phyloP scores from a whole-genome alignment of 805 yeast genomes.

The Cyberlindnera maritima region DNA sequence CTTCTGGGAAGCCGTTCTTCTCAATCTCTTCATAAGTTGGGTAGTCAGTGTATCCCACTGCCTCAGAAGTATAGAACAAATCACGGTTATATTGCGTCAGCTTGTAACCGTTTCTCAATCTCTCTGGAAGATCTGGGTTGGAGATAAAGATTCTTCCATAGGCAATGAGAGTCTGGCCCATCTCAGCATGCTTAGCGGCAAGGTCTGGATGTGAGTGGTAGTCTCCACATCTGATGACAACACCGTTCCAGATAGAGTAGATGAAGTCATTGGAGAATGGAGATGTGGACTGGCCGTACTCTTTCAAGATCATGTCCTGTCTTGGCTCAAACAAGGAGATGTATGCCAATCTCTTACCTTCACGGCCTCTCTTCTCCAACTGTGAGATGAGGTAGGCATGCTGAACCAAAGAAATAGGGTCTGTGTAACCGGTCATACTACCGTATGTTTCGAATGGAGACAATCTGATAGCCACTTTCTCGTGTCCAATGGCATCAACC shows the following conservation, averaged over 20 bases:
- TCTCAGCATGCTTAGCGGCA: constrained; percentile 7
- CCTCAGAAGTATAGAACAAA: constrained; percentile 33
- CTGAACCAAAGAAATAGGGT: constrained; percentile 34
- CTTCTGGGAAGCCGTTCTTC: constrained; percentile 10
- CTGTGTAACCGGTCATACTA: constrained; percentile 37
- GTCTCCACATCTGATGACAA: constrained; percentile 30
- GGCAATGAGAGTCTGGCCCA: constrained; percentile 33
- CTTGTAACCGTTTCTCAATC: constrained; percentile 32
- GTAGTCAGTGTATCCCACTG: constrained; percentile 35
- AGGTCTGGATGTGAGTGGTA: constrained; percentile 15
- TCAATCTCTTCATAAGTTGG: constrained; percentile 21
- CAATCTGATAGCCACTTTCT: constrained; percentile 44
- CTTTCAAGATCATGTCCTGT: constrained; percentile 28
- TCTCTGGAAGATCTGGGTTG: constrained; percentile 39
- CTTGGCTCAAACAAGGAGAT: constrained; percentile 37
- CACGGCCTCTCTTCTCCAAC: constrained; percentile 37
- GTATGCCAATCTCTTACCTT: constrained; percentile 35
- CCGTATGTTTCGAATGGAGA: constrained; percentile 45
- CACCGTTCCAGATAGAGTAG: constrained; percentile 43
- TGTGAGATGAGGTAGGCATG: constrained; percentile 39
- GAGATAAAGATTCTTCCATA: constrained; percentile 36
- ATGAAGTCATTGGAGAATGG: constrained; percentile 34
- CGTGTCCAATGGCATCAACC: constrained; percentile 49
- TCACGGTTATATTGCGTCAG: constrained; percentile 38
- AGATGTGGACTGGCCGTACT: constrained; percentile 22